phyloP scores from a whole-genome alignment of 441 rosid species.

The Hura crepitans region DNA sequence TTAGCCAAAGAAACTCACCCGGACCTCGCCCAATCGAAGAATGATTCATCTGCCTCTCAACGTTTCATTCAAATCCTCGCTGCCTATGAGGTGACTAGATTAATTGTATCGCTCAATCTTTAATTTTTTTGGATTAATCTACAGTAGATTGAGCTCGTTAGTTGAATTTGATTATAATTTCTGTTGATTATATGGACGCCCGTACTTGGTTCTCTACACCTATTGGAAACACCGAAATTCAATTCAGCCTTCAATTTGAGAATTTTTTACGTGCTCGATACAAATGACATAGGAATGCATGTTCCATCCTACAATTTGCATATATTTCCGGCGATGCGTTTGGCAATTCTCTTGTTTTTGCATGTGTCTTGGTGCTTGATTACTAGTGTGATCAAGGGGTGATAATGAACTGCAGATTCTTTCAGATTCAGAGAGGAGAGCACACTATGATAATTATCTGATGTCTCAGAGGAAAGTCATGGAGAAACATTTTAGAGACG shows the following conservation, averaged over 20 bases:
- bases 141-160: not conserved
- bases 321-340: not conserved
- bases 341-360: not conserved
- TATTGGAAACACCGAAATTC: conserved; percentile 1
- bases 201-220: not conserved
- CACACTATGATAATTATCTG: conserved; percentile 63
- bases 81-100: conserved; percentile 71
- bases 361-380: not conserved
- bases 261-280: not conserved
- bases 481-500: conserved; percentile 40
- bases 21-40: conserved; percentile 47
- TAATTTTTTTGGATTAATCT: not conserved
- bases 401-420: conserved; percentile 60
- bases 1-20: conserved; percentile 94
- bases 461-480: conserved; percentile 48
- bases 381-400: conserved; percentile 3
- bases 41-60: conserved; percentile 43
- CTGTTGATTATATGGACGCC: not conserved
- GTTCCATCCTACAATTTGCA: too few relatives aligned
- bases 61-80: conserved; percentile 86
- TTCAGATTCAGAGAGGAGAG: conserved; percentile 64
- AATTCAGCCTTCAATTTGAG: not conserved
- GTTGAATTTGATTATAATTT: not conserved
- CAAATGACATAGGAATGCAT: not conserved
- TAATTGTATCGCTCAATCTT: not conserved